A percentile compares a stretch with the other conserved stretches of the same genome.
These are phyloP conservation scores for Kluyveromyces nonfermentans DNA, from an alignment of 805 yeast genomes.

Conservation along the genomic window DNA sequence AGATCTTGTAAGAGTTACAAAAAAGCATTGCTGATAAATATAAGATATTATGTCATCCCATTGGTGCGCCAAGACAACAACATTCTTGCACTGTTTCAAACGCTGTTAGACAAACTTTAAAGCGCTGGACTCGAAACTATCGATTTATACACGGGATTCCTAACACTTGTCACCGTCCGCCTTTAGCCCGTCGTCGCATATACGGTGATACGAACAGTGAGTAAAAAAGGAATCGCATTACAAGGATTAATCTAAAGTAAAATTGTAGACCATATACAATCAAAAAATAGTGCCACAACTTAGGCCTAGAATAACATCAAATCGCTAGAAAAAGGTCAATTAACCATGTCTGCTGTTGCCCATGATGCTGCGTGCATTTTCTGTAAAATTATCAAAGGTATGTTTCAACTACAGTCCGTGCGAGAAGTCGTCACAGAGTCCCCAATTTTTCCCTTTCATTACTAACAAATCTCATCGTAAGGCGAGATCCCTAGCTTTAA, in stretches of 20 bases:
- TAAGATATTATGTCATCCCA: no score
- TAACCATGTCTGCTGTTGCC: conserved; percentile 8
- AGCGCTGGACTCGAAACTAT: no score
- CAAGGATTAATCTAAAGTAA: no score
- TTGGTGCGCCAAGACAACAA: no score
- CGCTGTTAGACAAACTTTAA: no score
- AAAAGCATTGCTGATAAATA: no score
- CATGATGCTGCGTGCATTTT: conserved; percentile 68
- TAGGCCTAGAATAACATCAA: background rate
- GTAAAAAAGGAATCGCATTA: background rate
- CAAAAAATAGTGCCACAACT: no score
- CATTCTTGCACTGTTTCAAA: no score
- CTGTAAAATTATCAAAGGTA: conserved; percentile 86
- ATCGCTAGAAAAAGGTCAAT: background rate
- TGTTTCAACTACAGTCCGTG: conserved; percentile 12
- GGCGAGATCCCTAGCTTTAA: conserved; percentile 95
- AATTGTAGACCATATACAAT: no score
- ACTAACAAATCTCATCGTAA: conserved; percentile 17
- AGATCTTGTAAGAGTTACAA: background rate
- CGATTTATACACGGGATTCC: no score
- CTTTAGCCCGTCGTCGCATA: background rate
- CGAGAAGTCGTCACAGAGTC: background rate
- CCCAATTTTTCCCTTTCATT: background rate
- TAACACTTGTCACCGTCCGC: no score
- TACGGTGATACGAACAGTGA: background rate